Base-by-base conservation (phyloP, 2,329 filamentous ascomycete species). In the Trichoderma atrobrunneum region DNA sequence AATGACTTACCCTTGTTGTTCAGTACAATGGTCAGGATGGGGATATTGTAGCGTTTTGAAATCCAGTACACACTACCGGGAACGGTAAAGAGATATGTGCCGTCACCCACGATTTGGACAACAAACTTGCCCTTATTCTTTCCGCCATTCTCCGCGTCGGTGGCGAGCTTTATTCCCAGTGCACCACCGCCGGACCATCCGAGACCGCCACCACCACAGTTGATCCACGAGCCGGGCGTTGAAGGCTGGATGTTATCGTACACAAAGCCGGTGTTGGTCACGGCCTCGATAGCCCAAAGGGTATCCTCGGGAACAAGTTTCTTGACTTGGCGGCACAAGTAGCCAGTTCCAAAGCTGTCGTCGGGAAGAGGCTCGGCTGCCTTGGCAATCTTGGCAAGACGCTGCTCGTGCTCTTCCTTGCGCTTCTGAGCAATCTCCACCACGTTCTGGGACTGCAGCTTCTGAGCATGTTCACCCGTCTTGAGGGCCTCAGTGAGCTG, bases 111-210 rank as follows among this genome's bases (percentile, higher is more conserved):
- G 70, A 89, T 83, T 72, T 88, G 86, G 54, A 86, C 85, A 7
- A 89, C 86, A 74, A 87, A 86, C 73, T 82, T 84, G 61, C 84
- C 81, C 76, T 84, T 84, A 60, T 83, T 80, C 76, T 84, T 84
- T 68, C 84, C 85, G 61, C 81, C 82, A 65, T 83, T 81, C 74
- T 82, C 81, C 5, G 75, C 76, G 32, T 82, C 81, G 0, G 79
- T 88, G 0, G 92, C 93, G 8, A 95, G 86, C 79, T 95, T 94
- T 78, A 95, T 90, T 2, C 93, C 93, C 3, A 95, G 80, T 0
- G 91, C 91, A 67, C 84, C 93, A 16, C 93, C 93, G 16, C 92
- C 93, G 12, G 90, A 92, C 93, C 93, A 95, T 2, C 93, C 93
- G 0, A 95, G 88, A 2, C 93, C 93, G 16, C 92, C 93, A 1